Conservation (phyloP, 345 rosid genomes). For the Populus ilicifolia region DNA sequence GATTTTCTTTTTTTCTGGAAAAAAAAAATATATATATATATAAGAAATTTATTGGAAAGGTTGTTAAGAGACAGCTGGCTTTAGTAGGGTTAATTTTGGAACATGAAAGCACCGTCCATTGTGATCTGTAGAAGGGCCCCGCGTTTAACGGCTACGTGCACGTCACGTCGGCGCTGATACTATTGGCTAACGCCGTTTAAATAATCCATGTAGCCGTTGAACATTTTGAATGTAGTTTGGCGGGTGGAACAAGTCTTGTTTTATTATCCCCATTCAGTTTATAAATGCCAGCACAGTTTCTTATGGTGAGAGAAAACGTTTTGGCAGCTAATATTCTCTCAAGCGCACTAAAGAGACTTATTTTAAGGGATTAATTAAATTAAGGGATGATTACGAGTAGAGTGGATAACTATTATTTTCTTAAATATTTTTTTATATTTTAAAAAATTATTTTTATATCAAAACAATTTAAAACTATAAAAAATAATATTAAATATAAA, state of each 20-base stretch:
- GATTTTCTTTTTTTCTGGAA: no score
- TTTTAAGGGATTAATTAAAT: no score
- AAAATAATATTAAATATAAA: no score
- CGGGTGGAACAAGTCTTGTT: background rate
- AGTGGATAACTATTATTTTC: no score
- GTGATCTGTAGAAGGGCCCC: slow-evolving; percentile 51
- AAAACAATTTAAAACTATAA: no score
- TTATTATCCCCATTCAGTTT: background rate
- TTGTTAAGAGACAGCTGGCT: slow-evolving; percentile 39
- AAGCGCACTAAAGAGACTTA: no score
- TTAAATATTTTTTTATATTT: no score
- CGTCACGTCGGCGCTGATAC: slow-evolving; percentile 14
- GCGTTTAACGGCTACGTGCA: slow-evolving; percentile 38
- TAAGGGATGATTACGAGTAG: no score
- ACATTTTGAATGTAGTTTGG: background rate
- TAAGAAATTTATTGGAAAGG: background rate
- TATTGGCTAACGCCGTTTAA: slow-evolving; percentile 17
- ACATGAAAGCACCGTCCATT: slow-evolving; percentile 53
- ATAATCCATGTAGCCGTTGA: background rate
- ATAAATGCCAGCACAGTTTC: background rate
- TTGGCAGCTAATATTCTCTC: background rate
- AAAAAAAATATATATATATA: background rate
- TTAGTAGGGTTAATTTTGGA: slow-evolving; percentile 10
- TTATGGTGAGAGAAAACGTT: background rate
- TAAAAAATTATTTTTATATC: no score